phyloP scores from a whole-genome alignment of 2,329 filamentous ascomycete species.

The Paraphaeosphaeria minitans region DNA sequence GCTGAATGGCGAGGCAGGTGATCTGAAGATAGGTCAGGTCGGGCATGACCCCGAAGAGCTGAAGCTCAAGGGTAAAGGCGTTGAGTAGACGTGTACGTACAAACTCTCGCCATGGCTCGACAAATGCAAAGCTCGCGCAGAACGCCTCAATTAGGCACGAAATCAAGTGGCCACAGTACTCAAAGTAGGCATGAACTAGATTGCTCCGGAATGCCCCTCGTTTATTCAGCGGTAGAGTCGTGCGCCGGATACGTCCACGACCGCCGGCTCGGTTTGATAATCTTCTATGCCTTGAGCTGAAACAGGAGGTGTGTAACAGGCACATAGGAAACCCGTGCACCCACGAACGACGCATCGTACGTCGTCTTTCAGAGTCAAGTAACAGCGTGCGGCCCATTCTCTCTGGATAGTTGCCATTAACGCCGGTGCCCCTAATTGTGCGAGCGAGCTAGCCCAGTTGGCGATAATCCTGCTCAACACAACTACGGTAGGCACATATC shows the following conservation, averaged over 20 bases:
- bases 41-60: constrained; percentile 23
- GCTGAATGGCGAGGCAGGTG: constrained; percentile 22
- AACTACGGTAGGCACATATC: neutral
- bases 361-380: neutral
- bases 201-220: neutral
- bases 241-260: neutral
- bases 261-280: neutral
- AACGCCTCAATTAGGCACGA: neutral
- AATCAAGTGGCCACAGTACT: too few species aligned
- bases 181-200: neutral
- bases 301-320: neutral
- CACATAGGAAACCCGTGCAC: neutral
- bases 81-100: constrained; percentile 25
- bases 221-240: neutral
- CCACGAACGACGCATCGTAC: neutral
- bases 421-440: too few species aligned
- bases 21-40: constrained; percentile 17
- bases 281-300: neutral
- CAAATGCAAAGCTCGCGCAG: too few species aligned
- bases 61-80: constrained; percentile 37
- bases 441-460: neutral
- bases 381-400: neutral
- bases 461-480: neutral
- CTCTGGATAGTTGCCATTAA: neutral
- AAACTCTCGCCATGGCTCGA: too few species aligned